Evolutionary conservation across 1,284 basidiomycete species (phyloP).

Genomic region (Ganoderma meredithae): DNA sequence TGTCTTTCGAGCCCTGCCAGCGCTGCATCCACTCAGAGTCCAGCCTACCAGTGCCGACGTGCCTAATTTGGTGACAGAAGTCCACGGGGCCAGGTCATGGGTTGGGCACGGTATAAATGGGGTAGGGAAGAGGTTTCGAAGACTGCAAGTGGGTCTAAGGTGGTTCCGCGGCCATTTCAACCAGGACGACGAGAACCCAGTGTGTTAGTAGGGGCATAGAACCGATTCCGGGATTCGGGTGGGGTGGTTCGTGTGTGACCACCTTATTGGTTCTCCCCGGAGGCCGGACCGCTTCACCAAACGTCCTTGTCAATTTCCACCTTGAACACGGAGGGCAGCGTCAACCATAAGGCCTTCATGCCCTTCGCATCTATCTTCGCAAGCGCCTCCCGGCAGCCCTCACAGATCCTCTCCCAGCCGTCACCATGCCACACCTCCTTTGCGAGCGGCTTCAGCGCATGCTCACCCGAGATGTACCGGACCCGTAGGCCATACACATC

Average conservation of each 20-base stretch:
- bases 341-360: background rate
- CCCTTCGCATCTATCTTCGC: background rate
- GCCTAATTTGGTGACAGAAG: background rate
- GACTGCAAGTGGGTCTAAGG: background rate
- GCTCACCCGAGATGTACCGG: background rate
- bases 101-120: too few species aligned
- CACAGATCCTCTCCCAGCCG: background rate
- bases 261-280: background rate
- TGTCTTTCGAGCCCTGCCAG: background rate
- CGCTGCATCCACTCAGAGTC: background rate
- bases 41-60: background rate
- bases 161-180: background rate
- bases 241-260: background rate
- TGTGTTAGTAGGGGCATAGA: too few species aligned
- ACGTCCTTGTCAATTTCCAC: background rate
- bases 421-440: background rate
- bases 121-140: background rate
- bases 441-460: background rate
- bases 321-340: background rate
- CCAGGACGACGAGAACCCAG: background rate
- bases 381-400: background rate
- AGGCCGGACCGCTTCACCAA: background rate
- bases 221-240: background rate
- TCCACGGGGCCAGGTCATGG: conserved; percentile 1
- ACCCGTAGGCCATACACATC: background rate